phyloP scores from a whole-genome alignment of 495 filamentous ascomycete species.

The Lasiosphaeria ovina region DNA sequence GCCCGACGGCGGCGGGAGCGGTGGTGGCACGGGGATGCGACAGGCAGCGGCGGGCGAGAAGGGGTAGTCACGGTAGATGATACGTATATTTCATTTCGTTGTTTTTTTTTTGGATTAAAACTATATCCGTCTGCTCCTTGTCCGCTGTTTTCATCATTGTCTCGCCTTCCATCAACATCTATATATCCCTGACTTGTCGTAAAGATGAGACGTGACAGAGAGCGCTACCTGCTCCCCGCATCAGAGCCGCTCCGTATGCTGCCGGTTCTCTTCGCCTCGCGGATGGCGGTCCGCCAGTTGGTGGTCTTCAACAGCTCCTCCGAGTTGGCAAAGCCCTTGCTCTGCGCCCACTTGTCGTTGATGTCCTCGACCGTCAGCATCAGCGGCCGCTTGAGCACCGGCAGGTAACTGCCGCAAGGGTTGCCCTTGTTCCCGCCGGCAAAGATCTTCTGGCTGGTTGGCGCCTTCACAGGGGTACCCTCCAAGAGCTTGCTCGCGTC shows the following conservation, averaged over 20 bases:
- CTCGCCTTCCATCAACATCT: too few relatives aligned
- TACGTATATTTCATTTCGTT: neutral
- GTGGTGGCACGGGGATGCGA: neutral
- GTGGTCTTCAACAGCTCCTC: constrained; percentile 43
- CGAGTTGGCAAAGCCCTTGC: constrained; percentile 57
- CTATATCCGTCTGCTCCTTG: too few relatives aligned
- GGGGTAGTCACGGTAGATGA: neutral
- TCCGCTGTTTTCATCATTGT: too few relatives aligned
- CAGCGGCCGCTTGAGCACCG: constrained; percentile 63
- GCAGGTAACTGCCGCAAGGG: constrained; percentile 64
- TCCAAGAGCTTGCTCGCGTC: constrained; percentile 21
- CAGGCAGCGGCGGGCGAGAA: neutral
- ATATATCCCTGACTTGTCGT: too few relatives aligned
- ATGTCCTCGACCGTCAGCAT: constrained; percentile 65
- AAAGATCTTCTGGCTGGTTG: constrained; percentile 60
- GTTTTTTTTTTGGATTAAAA: constrained; percentile 12
- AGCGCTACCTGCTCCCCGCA: too few relatives aligned
- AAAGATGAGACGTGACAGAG: too few relatives aligned
- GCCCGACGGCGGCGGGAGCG: constrained; percentile 8
- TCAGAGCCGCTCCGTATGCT: constrained; percentile 4
- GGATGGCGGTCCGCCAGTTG: constrained; percentile 34
- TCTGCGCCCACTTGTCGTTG: constrained; percentile 73
- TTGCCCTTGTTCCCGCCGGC: constrained; percentile 63
- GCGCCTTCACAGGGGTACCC: constrained; percentile 22
- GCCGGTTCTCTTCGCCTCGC: constrained; percentile 27